Evolutionary conservation across 805 yeast genomes (phyloP).

Genomic region (Saccharomycopsis sp.): DNA sequence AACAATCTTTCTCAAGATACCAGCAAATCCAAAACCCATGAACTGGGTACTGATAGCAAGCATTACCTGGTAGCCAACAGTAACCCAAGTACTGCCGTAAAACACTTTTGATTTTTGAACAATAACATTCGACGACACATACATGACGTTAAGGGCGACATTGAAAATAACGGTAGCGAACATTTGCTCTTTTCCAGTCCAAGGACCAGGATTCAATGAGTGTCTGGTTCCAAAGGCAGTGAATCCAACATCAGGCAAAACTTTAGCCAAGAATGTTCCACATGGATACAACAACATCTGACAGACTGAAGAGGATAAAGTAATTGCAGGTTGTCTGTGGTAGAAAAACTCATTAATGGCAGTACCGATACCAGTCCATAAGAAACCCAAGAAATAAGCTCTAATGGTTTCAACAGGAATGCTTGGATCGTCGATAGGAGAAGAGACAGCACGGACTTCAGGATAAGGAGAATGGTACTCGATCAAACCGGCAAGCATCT

Average conservation of each 20-base stretch:
- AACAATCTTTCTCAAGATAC: constrained; percentile 50
- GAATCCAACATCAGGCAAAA: constrained; percentile 42
- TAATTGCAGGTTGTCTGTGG: constrained; percentile 47
- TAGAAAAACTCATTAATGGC: constrained; percentile 52
- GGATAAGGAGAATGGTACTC: constrained; percentile 51
- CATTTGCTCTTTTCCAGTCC: constrained; percentile 62
- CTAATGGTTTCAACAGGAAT: constrained; percentile 45
- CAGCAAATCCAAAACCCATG: constrained; percentile 64
- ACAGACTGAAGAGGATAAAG: constrained; percentile 37
- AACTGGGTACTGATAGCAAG: constrained; percentile 51
- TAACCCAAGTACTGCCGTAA: constrained; percentile 29
- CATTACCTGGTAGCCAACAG: constrained; percentile 47
- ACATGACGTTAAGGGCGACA: constrained; percentile 30
- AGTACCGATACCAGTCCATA: constrained; percentile 48
- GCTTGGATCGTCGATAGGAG: constrained; percentile 42
- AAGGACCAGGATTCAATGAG: constrained; percentile 56
- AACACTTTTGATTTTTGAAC: constrained; percentile 28
- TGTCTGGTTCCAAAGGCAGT: constrained; percentile 33
- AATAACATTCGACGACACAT: constrained; percentile 34
- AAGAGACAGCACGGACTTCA: constrained; percentile 59
- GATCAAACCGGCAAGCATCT: constrained; percentile 33
- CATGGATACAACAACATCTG: constrained; percentile 42
- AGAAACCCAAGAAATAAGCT: constrained; percentile 32
- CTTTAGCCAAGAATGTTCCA: constrained; percentile 36
- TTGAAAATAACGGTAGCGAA: constrained; percentile 43